Evolutionary conservation across 2,329 filamentous ascomycete species (phyloP).

Genomic region (Fusarium brachygibbosum): DNA sequence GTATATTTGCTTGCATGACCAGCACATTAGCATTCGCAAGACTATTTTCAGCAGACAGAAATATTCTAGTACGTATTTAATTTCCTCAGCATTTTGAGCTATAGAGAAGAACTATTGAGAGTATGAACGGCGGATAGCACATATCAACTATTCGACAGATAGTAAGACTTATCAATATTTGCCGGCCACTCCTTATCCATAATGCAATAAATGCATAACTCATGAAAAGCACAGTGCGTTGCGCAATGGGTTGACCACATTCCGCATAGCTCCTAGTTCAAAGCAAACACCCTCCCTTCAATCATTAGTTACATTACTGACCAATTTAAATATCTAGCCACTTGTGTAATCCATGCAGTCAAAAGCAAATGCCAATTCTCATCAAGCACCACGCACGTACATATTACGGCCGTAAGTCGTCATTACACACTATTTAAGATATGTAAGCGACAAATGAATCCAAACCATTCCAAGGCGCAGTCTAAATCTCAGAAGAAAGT

Average conservation of each 20-base stretch:
- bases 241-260: neutral
- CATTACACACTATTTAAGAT: neutral
- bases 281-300: neutral
- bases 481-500: constrained; percentile 1
- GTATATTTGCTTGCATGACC: neutral
- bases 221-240: neutral
- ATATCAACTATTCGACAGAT: neutral
- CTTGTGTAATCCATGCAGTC: neutral
- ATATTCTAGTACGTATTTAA: neutral
- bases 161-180: neutral
- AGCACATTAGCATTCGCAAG: neutral
- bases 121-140: neutral
- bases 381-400: neutral
- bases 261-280: neutral
- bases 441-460: neutral
- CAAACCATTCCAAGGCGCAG: neutral
- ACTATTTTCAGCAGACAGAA: neutral
- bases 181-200: neutral
- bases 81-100: neutral
- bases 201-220: neutral
- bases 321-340: neutral
- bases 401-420: neutral
- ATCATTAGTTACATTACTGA: neutral
- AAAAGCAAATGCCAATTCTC: neutral
- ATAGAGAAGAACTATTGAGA: neutral